Base-by-base conservation (phyloP, 352 stramenopile genomes). In the Globisporangium spinosum region DNA sequence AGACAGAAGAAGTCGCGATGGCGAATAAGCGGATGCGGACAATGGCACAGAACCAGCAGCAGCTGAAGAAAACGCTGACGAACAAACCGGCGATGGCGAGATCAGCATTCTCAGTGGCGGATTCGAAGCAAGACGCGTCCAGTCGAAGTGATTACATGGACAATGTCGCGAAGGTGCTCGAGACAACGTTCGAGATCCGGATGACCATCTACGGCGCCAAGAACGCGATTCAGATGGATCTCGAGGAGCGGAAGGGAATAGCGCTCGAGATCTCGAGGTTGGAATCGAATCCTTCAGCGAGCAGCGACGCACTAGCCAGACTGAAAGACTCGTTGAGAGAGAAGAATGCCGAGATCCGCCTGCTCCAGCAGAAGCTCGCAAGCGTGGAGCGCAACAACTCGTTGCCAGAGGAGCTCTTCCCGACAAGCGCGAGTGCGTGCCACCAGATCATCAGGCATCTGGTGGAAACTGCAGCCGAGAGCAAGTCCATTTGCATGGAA, bases 321-420 rank as follows among this genome's bases (percentile, higher is more conserved):
- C 59, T 91, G 57, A 84, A 78, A 61, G 27, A 60, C 29, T 47
- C 75, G 25, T 62, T 93, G 38, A 69, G 70, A 25, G 65, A 73
- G 20, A 91, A 92, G 58, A 89, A 83, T 54, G 65, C 66, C 23
- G 76, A 81, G 9, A 91, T 93, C 61, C 77, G 79, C 0, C 38
- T 82, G 53, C 72, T 93, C 2, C 85, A 93, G 61, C 82, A 86
- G 49, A 88, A 89, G 49, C 65, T 93, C 3, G 65, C 73, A 2
- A 78, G 67, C 40, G 71, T 91, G 9, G 82, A 90, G 64, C 83
- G 81, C 54, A 85, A 72, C 49, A 77, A 67, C 13, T 47, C 74
- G 8, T 40, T 89, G 0, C 79, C 85, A 10, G 40, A 38, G 12
- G 70, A 72, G 1, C 45, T 93, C 13, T 78, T 90, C 68, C 77